A percentile compares a stretch with the other conserved stretches of the same genome.
Evolutionary conservation across 2,329 filamentous ascomycete species (phyloP).

Genomic region (Cytospora leucostoma): DNA sequence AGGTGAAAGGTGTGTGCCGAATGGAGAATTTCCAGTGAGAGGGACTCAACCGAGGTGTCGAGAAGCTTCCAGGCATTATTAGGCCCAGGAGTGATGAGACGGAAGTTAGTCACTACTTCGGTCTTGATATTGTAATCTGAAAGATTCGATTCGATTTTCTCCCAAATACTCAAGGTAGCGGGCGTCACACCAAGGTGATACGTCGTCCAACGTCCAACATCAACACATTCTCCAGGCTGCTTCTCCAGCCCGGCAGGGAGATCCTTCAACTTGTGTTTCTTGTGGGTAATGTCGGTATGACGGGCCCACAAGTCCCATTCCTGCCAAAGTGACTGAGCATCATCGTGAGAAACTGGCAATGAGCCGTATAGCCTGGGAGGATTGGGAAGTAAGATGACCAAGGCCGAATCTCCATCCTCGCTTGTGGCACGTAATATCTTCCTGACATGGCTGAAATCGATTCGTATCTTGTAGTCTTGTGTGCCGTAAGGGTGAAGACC

Average conservation of each 20-base stretch:
- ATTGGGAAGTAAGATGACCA: constrained; percentile 51
- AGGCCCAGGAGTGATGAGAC: constrained; percentile 13
- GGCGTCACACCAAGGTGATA: constrained; percentile 49
- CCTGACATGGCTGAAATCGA: constrained; percentile 50
- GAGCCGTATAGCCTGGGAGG: constrained; percentile 52
- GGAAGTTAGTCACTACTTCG: constrained; percentile 13
- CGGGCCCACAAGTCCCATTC: constrained; percentile 50
- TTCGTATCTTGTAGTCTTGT: constrained; percentile 42
- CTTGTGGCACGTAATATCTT: constrained; percentile 43
- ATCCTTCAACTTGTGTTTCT: constrained; percentile 36
- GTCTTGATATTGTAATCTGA: constrained; percentile 70
- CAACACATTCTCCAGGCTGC: constrained; percentile 42
- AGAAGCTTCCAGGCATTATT: constrained; percentile 24
- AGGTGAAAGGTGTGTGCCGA: constrained; percentile 48
- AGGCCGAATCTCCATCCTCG: constrained; percentile 36
- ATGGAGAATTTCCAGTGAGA: constrained; percentile 36
- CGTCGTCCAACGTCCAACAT: constrained; percentile 60
- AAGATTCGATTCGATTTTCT: constrained; percentile 55
- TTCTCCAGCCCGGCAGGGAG: constrained; percentile 44
- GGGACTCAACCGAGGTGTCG: not conserved
- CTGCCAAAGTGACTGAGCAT: constrained; percentile 41
- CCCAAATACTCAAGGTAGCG: constrained; percentile 38
- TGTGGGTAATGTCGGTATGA: constrained; percentile 47
- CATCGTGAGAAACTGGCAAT: constrained; percentile 38
- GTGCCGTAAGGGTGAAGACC: constrained; percentile 10